Evolutionary conservation across 306 rosid genomes (phyloP), one percentile per base, ranked within the genome.

Genomic region (Malus sylvestris): DNA sequence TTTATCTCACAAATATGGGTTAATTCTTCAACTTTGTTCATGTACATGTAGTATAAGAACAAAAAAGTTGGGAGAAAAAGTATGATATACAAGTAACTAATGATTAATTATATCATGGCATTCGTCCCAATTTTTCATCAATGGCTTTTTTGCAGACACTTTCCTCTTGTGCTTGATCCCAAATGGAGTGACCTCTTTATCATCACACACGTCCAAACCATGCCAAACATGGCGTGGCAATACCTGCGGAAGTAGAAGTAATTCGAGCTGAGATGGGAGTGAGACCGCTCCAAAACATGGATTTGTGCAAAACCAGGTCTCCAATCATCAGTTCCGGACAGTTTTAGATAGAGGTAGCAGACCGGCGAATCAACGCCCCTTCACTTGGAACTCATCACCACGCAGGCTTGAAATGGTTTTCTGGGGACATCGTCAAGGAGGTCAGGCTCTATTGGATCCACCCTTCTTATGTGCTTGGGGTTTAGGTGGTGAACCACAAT

Each of bases 361-460:
- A 93, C 76, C 3, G 93, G 89, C 0, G 91, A 86, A 45, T 84
- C 84, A 0, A 93, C 83, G 35, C 98, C 87, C 93, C n/a, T 68
- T 74, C 12, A 91, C 90, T 45, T 78, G 85, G 75, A 93, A 91
- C 40, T 85, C 80, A 80, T 93, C 40, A 93, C 92, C 82, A 68
- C 73, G 78, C 98, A 93, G 22, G 90, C 91, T 79, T 91, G 96
- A 76, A 93, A 93, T 59, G 98, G 97, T 65, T 81, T 87, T 67
- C 85, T 84, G 8, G 96, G 87, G 20, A 88, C 29, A 63, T 93
- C 92, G 59, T 91, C 97, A 3, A 88, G 86, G 70, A 85, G 84
- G 14, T 71, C 46, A 1, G 96, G 90, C 16, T 88, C 82, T 60
- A 93, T 40, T 19, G 90, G 84, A 23, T 91, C 93, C 65, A 93